phyloP scores from a whole-genome alignment of 1,284 basidiomycete species.

The Grifola frondosa region DNA sequence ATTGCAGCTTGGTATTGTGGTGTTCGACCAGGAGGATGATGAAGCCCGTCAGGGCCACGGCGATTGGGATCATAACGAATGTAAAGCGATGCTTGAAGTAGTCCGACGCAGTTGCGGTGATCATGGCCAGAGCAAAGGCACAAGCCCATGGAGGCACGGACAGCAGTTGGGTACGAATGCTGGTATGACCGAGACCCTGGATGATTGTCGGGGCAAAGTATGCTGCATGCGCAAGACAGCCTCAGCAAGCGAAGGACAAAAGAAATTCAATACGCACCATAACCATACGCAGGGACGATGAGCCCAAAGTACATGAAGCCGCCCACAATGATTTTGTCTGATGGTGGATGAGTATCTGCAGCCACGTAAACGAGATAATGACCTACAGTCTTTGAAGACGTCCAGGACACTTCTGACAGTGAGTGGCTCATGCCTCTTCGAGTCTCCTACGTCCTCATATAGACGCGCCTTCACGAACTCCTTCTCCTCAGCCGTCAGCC shows the following conservation, averaged over 20 bases:
- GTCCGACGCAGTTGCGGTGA: constrained; percentile 27
- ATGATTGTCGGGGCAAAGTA: constrained; percentile 37
- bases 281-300: constrained; percentile 31
- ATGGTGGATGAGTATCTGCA: background rate
- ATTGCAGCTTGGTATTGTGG: constrained; percentile 28
- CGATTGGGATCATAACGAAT: constrained; percentile 25
- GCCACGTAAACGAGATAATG: too few species aligned
- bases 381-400: constrained; percentile 30
- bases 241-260: background rate
- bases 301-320: constrained; percentile 36
- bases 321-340: constrained; percentile 32
- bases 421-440: constrained; percentile 23
- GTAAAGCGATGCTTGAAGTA: constrained; percentile 26
- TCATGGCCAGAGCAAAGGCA: constrained; percentile 33
- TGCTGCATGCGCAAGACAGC: constrained; percentile 12
- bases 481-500: constrained; percentile 31
- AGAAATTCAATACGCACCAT: constrained; percentile 21
- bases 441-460: constrained; percentile 30
- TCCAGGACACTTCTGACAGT: constrained; percentile 19
- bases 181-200: constrained; percentile 41
- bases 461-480: constrained; percentile 31
- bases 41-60: constrained; percentile 28
- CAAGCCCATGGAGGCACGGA: constrained; percentile 49
- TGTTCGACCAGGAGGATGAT: constrained; percentile 30
- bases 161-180: constrained; percentile 48